Evolutionary conservation across 495 filamentous ascomycete genomes (phyloP).

Genomic region (Lasiosphaeris hirsuta): DNA sequence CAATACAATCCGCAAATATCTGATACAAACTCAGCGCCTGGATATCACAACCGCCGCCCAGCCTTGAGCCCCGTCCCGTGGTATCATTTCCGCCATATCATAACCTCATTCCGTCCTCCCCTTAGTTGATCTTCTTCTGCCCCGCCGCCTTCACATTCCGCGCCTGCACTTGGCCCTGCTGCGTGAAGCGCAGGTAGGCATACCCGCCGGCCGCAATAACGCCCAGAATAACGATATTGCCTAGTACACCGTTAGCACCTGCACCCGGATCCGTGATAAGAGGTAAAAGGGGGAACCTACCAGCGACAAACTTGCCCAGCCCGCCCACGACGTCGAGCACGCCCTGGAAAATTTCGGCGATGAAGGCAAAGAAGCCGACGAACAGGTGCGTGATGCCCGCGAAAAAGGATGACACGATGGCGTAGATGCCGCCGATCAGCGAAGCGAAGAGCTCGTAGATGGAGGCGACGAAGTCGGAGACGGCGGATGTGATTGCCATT

Average conservation of each 20-base stretch:
- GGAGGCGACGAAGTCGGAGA: conserved; percentile 32
- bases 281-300: conserved; percentile 17
- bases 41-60: too few relatives aligned
- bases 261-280: background rate
- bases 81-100: too few relatives aligned
- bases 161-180: conserved; percentile 22
- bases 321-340: conserved; percentile 32
- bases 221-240: conserved; percentile 32
- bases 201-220: conserved; percentile 26
- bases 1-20: too few relatives aligned
- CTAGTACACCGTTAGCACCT: conserved; percentile 11
- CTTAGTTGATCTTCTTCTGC: conserved; percentile 24
- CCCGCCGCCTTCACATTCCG: conserved; percentile 9
- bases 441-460: conserved; percentile 33
- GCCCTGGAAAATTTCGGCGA: conserved; percentile 26
- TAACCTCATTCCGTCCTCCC: background rate
- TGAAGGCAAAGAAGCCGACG: conserved; percentile 26
- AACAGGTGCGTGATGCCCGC: conserved; percentile 24
- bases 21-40: too few relatives aligned
- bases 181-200: conserved; percentile 25
- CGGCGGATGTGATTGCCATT: conserved; percentile 31
- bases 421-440: conserved; percentile 25
- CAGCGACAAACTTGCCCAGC: conserved; percentile 31
- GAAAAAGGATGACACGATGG: conserved; percentile 29
- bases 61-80: background rate